Evolutionary conservation across 495 filamentous ascomycete species (phyloP).

Genomic region (Aspergillus affinis): DNA sequence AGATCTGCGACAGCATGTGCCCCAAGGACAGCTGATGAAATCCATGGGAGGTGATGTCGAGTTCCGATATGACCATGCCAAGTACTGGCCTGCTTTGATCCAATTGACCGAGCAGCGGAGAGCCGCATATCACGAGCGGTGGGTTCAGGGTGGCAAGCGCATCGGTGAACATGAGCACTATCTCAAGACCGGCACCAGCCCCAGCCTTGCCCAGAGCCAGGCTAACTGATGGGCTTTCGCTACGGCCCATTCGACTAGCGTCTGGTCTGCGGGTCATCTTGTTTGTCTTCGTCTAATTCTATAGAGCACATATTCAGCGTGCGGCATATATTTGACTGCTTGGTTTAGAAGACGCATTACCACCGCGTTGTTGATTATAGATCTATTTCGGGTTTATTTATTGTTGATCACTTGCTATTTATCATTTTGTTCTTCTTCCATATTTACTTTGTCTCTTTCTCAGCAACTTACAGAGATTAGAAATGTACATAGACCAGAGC

Average conservation of each 20-base stretch:
- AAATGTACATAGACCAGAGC: background rate
- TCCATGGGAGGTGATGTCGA: constrained; percentile 54
- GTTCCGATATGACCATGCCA: constrained; percentile 83
- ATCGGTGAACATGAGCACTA: constrained; percentile 85
- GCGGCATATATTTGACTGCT: background rate
- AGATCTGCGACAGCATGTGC: constrained; percentile 74
- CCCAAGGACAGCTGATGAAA: constrained; percentile 73
- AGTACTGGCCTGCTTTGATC: constrained; percentile 86
- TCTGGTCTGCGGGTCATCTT: background rate
- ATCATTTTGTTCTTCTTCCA: background rate
- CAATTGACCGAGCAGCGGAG: constrained; percentile 62
- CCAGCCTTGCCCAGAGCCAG: constrained; percentile 33
- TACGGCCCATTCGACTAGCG: background rate
- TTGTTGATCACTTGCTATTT: background rate
- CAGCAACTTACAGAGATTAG: background rate
- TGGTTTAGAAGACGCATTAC: background rate
- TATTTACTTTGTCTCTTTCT: too few species aligned
- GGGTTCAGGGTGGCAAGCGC: constrained; percentile 73
- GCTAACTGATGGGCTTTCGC: background rate
- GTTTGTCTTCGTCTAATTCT: background rate
- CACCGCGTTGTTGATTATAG: too few species aligned
- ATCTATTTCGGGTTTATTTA: background rate
- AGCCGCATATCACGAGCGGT: constrained; percentile 60
- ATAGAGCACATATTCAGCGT: background rate
- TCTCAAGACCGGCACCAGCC: constrained; percentile 60